These are phyloP conservation scores for Apiospora pterosperma DNA, from an alignment of 2,329 filamentous ascomycete species.

Conservation along the genomic window DNA sequence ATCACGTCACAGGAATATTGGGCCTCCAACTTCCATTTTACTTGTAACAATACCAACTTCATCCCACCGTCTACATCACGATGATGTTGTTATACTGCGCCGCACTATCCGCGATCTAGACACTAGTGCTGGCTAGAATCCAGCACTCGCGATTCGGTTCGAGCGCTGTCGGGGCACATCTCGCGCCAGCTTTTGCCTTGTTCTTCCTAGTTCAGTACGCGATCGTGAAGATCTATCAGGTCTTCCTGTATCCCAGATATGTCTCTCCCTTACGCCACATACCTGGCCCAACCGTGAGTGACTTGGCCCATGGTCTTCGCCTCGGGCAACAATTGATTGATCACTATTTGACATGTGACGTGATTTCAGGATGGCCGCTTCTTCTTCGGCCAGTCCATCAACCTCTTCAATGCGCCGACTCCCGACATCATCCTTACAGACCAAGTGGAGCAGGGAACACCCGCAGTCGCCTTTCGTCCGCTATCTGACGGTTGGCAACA, in stretches of 20 bases:
- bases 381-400: constrained; percentile 17
- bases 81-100: neutral
- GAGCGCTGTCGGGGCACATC: neutral
- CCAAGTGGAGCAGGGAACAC: constrained; percentile 20
- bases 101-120: neutral
- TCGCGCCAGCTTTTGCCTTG: neutral
- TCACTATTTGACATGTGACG: neutral
- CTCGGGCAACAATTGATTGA: no score
- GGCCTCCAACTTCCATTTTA: no score
- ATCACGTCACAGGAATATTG: no score
- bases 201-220: constrained; percentile 13
- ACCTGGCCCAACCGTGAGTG: constrained; percentile 14
- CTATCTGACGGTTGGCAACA: constrained; percentile 19
- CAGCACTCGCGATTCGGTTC: neutral
- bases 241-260: constrained; percentile 14
- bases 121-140: neutral
- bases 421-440: constrained; percentile 13
- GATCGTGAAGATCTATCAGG: constrained; percentile 9
- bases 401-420: constrained; percentile 11
- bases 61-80: neutral
- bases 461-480: constrained; percentile 23
- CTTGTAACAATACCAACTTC: neutral
- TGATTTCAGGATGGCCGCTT: constrained; percentile 14
- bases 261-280: constrained; percentile 15
- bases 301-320: no score